A percentile compares a stretch with the other conserved stretches of the same genome.
Conservation (phyloP, 441 rosid genomes). For the Codiaeum variegatum region DNA sequence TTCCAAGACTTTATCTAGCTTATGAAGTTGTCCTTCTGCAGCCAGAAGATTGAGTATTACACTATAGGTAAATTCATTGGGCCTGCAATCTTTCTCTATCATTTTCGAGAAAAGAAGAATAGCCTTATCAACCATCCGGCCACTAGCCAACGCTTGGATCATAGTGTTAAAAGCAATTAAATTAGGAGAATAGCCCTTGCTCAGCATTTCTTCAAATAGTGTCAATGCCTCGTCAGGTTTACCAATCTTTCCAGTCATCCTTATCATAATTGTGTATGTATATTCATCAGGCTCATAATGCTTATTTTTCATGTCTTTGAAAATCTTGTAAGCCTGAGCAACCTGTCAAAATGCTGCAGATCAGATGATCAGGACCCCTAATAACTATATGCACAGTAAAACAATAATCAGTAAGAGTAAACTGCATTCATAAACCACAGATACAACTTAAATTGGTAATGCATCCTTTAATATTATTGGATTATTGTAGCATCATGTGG, state of each 20-base stretch:
- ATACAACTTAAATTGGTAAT: neutral
- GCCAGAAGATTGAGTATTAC: slow-evolving; percentile 61
- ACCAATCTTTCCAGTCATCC: slow-evolving; percentile 70
- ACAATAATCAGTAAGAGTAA: neutral
- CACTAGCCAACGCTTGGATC: slow-evolving; percentile 67
- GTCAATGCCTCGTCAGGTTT: slow-evolving; percentile 51
- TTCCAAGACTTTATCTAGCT: slow-evolving; percentile 66
- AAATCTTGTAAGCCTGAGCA: slow-evolving; percentile 62
- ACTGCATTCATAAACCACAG: neutral
- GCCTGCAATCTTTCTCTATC: slow-evolving; percentile 62
- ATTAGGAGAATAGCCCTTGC: slow-evolving; percentile 52
- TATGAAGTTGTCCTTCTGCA: slow-evolving; percentile 61
- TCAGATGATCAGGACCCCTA: slow-evolving; percentile 50
- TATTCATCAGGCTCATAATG: slow-evolving; percentile 75
- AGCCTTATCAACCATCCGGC: slow-evolving; percentile 50
- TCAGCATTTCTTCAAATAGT: slow-evolving; percentile 68
- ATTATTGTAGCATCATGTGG: neutral
- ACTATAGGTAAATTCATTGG: slow-evolving; percentile 74
- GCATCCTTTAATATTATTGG: neutral
- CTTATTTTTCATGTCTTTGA: slow-evolving; percentile 74
- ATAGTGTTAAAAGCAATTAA: slow-evolving; percentile 70
- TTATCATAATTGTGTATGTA: slow-evolving; percentile 83
- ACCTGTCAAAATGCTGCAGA: slow-evolving; percentile 71
- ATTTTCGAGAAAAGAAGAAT: slow-evolving; percentile 47
- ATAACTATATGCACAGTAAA: neutral